Conservation (phyloP, 345 rosid species). For the Euphorbia tirucalli region DNA sequence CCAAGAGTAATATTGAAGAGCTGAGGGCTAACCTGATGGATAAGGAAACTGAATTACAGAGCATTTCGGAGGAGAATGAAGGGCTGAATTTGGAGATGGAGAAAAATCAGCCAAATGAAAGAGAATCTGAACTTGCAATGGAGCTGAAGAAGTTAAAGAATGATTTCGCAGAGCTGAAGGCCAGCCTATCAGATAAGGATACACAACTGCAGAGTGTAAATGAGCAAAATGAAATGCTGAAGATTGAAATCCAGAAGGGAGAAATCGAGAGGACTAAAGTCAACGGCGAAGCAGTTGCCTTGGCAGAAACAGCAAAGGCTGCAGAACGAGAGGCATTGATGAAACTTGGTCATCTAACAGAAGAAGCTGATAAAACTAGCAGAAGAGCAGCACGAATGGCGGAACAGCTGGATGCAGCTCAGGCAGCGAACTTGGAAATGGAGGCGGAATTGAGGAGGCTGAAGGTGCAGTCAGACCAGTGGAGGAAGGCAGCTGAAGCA, state of each 20-base stretch:
- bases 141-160: slow-evolving; percentile 58
- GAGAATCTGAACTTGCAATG: slow-evolving; percentile 35
- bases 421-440: slow-evolving; percentile 64
- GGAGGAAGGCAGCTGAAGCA: slow-evolving; percentile 99
- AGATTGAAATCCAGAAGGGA: slow-evolving; percentile 44
- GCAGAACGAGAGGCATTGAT: slow-evolving; percentile 63
- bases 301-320: slow-evolving; percentile 48
- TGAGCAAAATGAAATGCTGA: slow-evolving; percentile 56
- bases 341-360: slow-evolving; percentile 52
- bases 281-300: slow-evolving; percentile 36
- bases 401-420: slow-evolving; percentile 76
- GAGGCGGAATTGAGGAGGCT: slow-evolving; percentile 85
- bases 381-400: slow-evolving; percentile 57
- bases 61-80: slow-evolving; percentile 71
- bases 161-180: slow-evolving; percentile 51
- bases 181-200: slow-evolving; percentile 49
- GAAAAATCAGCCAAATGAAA: slow-evolving; percentile 37
- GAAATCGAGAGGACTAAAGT: slow-evolving; percentile 50
- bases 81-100: slow-evolving; percentile 44
- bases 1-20: slow-evolving; percentile 48
- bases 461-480: slow-evolving; percentile 92
- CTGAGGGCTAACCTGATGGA: slow-evolving; percentile 75
- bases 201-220: slow-evolving; percentile 42
- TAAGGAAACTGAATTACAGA: slow-evolving; percentile 73
- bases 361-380: slow-evolving; percentile 72